Conservation (phyloP, 1,284 basidiomycete species). For the Naganishia sp. region DNA sequence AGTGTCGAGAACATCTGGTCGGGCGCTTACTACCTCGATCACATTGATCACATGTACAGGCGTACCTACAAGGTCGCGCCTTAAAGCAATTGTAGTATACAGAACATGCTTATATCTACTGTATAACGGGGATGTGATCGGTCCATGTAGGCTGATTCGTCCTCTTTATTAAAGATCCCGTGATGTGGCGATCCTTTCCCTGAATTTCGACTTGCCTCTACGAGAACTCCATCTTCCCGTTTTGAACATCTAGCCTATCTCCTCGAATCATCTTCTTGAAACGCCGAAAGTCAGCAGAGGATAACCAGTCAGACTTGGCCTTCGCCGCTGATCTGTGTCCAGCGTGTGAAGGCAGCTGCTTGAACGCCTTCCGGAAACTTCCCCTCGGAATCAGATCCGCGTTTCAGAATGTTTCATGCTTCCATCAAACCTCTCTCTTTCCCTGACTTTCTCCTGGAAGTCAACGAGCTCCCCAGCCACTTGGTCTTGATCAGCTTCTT, state of each 20-base stretch:
- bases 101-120: conserved; percentile 9
- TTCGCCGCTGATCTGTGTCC: too few species aligned
- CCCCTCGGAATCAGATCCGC: neutral
- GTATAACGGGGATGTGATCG: neutral
- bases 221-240: too few species aligned
- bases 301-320: too few species aligned
- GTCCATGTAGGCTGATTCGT: neutral
- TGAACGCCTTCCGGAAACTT: too few species aligned
- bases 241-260: too few species aligned
- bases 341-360: too few species aligned
- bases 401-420: neutral
- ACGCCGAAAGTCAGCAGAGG: too few species aligned
- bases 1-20: conserved; percentile 90
- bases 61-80: conserved; percentile 67
- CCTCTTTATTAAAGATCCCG: neutral
- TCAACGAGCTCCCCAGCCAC: neutral
- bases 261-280: too few species aligned
- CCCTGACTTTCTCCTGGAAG: neutral
- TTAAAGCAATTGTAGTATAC: conserved; percentile 21
- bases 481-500: too few species aligned
- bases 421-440: neutral
- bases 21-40: conserved; percentile 89
- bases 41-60: conserved; percentile 88
- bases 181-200: too few species aligned
- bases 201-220: too few species aligned